Percentiles rank a stretch among this genome's conserved stretches.
Evolutionary conservation across 306 rosid species (phyloP).

Genomic region (Lablab purpureus): DNA sequence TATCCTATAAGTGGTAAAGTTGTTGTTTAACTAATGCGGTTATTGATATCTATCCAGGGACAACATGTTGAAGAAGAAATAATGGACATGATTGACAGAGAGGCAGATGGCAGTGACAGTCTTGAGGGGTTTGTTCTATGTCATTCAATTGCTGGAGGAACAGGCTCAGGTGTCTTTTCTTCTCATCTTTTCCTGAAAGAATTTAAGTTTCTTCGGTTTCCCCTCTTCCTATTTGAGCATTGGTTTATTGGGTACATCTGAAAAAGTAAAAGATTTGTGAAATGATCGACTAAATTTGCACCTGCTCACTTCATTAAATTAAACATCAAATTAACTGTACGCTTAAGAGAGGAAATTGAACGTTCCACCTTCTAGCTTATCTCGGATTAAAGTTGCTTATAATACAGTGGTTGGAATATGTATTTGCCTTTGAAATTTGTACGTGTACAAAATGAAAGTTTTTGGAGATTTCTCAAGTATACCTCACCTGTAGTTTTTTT

Average conservation of each 20-base stretch:
- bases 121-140: conserved; percentile 99
- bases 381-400: neutral
- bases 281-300: conserved; percentile 27
- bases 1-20: conserved; percentile 21
- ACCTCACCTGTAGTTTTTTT: conserved; percentile 16
- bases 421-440: conserved; percentile 17
- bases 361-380: conserved; percentile 21
- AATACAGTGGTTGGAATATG: conserved; percentile 15
- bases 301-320: conserved; percentile 5
- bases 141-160: conserved; percentile 99
- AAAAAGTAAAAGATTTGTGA: conserved; percentile 35
- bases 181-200: conserved; percentile 12
- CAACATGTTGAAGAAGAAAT: conserved; percentile 97
- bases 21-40: conserved; percentile 7
- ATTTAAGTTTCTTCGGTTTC: conserved; percentile 25
- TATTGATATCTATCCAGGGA: conserved; percentile 69
- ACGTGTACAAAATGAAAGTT: conserved; percentile 15
- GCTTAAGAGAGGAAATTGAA: conserved; percentile 22
- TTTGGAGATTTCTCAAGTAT: conserved; percentile 35
- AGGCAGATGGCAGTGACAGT: conserved; percentile 99
- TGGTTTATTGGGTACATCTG: conserved; percentile 1
- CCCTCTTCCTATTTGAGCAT: conserved; percentile 31
- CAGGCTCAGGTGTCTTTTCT: conserved; percentile 86
- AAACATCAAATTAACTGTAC: neutral
- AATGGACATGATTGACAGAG: conserved; percentile 99